A percentile compares a stretch with the other conserved stretches of the same genome.
Conservation (phyloP, 305 asterid species). For the Vinca major region DNA sequence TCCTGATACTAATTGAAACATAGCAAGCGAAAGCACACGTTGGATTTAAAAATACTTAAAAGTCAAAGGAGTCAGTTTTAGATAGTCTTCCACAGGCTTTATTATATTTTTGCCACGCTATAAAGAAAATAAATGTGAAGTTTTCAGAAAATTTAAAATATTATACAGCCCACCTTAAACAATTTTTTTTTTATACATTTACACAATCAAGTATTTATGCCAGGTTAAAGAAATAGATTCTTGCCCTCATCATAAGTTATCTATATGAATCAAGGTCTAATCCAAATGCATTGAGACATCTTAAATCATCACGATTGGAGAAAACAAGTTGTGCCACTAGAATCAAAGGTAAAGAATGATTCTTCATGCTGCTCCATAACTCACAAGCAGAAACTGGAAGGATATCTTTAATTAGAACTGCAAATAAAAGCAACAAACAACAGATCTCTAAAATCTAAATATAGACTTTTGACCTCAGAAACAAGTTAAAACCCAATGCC, state of each 20-base stretch:
- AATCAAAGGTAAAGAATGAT: background rate
- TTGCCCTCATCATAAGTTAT: background rate
- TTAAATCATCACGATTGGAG: background rate
- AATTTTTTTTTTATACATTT: background rate
- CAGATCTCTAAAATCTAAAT: background rate
- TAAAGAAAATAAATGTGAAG: background rate
- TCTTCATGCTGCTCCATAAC: background rate
- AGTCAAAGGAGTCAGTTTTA: background rate
- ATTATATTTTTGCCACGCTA: background rate
- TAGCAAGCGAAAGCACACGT: background rate
- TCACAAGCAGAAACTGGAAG: background rate
- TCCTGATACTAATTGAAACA: background rate
- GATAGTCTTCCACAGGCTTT: background rate
- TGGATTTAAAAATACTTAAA: background rate
- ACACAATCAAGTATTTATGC: background rate
- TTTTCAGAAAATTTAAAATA: background rate
- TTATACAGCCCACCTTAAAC: background rate
- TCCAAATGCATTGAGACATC: background rate
- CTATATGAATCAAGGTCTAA: background rate
- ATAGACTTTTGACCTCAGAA: background rate
- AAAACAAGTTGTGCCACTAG: background rate
- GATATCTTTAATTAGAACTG: background rate
- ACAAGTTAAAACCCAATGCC: slow-evolving; percentile 1
- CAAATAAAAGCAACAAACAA: background rate
- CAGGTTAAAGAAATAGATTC: background rate